Evolutionary conservation across 2,329 filamentous ascomycete genomes (phyloP), one percentile per base, ranked within the genome.

Genomic region (Nothomitra cinnamomea): DNA sequence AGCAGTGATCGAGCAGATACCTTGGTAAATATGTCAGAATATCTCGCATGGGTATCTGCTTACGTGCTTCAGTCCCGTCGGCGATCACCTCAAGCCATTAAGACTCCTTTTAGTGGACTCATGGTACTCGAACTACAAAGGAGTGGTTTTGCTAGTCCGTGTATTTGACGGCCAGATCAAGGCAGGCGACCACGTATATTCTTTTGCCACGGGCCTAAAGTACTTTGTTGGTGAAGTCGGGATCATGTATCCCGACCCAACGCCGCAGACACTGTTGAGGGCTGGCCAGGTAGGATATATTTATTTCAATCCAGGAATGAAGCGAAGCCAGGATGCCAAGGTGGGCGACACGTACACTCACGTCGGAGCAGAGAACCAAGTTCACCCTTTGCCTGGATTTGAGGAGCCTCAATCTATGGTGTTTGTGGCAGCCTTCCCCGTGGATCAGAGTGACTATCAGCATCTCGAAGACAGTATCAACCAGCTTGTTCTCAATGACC

Each of bases 361-460:
- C 1, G 76, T 88, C 2, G 88, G 87, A 1, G 80, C 72, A 21
- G 86, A 95, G 68, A 78, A 79, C 55, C 63, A 75, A 0, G 88
- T 98, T 1, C 76, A 89, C 65, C 81, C 86, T 12, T 82, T 89
- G 53, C 87, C 88, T 0, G 92, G 90, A 1, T 98, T 98, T 57
- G 90, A 95, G 64, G 92, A 98, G 66, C 90, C 92, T 1, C 94
- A 98, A 66, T 85, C 89, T 4, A 98, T 98, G 92, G 92, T 98
- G 3, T 98, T 98, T 60, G 92, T 98, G 2, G 89, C 90, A 0
- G 92, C 92, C 0, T 98, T 95, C 61, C 92, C 92, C 0, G 88
- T 89, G 0, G 89, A 98, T 62, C 88, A 94, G 60, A 74, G 82
- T 60, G 87, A 95, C 65, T 90, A 94, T 63, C 77, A 79, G 43